These are phyloP conservation scores for Coemansia sp. DNA, from an alignment of 192 early-diverging fungal genomes.

Conservation along the genomic window DNA sequence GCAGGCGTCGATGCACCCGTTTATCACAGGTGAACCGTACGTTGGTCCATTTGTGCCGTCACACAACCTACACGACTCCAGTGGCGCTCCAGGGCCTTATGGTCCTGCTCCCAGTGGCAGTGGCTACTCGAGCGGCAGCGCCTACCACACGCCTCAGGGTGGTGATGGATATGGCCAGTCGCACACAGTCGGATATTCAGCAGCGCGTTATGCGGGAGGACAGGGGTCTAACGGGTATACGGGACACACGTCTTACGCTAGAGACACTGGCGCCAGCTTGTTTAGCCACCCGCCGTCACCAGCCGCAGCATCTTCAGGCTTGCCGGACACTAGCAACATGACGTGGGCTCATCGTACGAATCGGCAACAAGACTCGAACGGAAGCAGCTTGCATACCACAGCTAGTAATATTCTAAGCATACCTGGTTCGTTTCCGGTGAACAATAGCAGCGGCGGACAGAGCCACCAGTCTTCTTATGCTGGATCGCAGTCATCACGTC, in stretches of 20 bases:
- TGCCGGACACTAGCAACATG: not conserved
- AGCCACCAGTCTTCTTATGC: slow-evolving; percentile 12
- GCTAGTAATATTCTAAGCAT: slow-evolving; percentile 3
- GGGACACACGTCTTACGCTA: slow-evolving; percentile 2
- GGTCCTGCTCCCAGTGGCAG: slow-evolving; percentile 7
- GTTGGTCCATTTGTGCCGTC: slow-evolving; percentile 56
- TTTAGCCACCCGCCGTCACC: not conserved
- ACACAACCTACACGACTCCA: slow-evolving; percentile 9
- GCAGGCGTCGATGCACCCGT: slow-evolving; percentile 92
- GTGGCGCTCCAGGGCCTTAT: slow-evolving; percentile 15
- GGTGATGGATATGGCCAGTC: slow-evolving; percentile 12
- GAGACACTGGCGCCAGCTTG: slow-evolving; percentile 4
- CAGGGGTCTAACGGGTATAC: slow-evolving; percentile 19
- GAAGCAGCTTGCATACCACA: not conserved
- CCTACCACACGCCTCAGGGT: not conserved
- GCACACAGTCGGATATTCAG: slow-evolving; percentile 20
- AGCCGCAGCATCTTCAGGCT: not conserved
- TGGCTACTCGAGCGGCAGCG: not conserved
- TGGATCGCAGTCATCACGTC: slow-evolving; percentile 12
- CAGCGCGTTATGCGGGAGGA: slow-evolving; percentile 12
- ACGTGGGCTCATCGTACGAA: slow-evolving; percentile 10
- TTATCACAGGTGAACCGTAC: slow-evolving; percentile 87
- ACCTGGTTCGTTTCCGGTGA: slow-evolving; percentile 33
- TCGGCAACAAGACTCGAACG: not conserved
- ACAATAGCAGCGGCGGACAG: slow-evolving; percentile 1